These are phyloP conservation scores for Monosporozyma yasuniensis DNA, from an alignment of 805 yeast species.

Conservation along the genomic window DNA sequence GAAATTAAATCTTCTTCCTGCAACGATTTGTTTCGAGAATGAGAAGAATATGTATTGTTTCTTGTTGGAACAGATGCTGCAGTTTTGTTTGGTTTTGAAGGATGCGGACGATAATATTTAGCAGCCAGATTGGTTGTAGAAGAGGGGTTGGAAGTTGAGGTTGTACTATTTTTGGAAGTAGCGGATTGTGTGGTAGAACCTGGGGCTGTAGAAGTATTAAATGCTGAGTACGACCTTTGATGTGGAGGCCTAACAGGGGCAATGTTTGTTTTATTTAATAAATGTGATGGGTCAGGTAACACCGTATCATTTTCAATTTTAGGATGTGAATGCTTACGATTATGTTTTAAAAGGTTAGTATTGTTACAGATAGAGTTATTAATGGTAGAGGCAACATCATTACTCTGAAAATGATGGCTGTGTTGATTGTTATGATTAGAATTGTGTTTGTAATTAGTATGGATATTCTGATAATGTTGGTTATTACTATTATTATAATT, in stretches of 20 bases:
- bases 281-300: not conserved
- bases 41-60: not conserved
- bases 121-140: not conserved
- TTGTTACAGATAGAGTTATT: not conserved
- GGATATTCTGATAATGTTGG: not conserved
- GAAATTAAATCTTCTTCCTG: slow-evolving; percentile 1
- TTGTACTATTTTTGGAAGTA: not conserved
- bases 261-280: not conserved
- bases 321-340: not conserved
- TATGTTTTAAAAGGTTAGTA: not conserved
- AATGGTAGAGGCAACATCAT: not conserved
- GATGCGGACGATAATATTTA: not conserved
- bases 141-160: not conserved
- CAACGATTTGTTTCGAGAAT: not conserved
- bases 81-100: not conserved
- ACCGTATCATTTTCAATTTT: not conserved
- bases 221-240: slow-evolving; percentile 13
- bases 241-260: slow-evolving; percentile 4
- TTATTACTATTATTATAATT: not conserved
- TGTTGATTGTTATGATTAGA: not conserved
- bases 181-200: not conserved
- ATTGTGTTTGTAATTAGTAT: not conserved
- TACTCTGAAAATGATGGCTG: not conserved
- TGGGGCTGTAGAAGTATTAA: not conserved
- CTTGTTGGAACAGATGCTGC: not conserved